Base-by-base conservation (phyloP, 164 flowering plant species). In the Vitis cinerea region DNA sequence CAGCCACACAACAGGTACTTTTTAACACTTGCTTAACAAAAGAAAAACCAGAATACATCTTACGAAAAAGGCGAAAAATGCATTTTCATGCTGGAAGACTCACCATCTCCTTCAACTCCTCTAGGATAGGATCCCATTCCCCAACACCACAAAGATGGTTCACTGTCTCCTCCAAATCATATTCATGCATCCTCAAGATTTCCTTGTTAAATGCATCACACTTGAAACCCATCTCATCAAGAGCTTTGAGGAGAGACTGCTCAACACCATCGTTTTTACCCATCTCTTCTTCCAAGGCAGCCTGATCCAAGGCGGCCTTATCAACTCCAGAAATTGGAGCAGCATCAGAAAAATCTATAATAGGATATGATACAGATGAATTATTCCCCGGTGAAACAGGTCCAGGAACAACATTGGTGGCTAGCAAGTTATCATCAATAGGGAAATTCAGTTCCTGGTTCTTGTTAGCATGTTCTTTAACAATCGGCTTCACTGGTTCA, bases 31-130 rank as follows among this genome's bases (percentile, higher is more conserved):
- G 3, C 27, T 2, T 8, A 12, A 31, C 5, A 1, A 63, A 64
- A 0, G 9, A 1, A 52, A n/a, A 9, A 3, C 2, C 0, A 60
- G 8, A 30, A 5, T 1, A 48, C 10, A 23, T n/a, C n/a, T 27
- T 8, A 48, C 13, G 14, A 47, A 23, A 62, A 62, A 23, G 12
- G 51, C 63, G 12, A 49, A 15, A 64, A 64, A 17, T 13, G 10
- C 0, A 17, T 27, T 2, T 44, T 56, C 19, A 61, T 68, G 62
- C 30, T 56, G 50, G 14, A 61, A 3, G 50, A 60, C 79, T 72
- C 72, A 91, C 99, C 98, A 95, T 95, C 81, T 90, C 98, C 70
- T 82, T 70, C 78, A 93, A 76, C 78, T 93, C 99, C 58, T 82
- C 89, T 11, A 91, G 88, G 52, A 93, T 83, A 0, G 93, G 90